phyloP scores from a whole-genome alignment of 768 basidiomycete genomes.

The Serendipita sp. region DNA sequence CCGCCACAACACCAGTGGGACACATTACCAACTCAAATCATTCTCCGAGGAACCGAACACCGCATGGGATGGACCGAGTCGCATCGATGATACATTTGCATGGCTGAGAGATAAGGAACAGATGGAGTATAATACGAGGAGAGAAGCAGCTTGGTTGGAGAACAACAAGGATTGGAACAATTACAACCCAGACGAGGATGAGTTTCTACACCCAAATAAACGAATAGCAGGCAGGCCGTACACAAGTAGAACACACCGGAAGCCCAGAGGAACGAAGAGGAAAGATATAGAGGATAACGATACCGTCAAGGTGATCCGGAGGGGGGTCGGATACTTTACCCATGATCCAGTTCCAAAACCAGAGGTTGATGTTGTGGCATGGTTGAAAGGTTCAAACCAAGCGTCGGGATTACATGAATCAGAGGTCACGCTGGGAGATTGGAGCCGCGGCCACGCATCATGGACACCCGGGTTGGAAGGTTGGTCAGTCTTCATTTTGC shows the following conservation, averaged over 20 bases:
- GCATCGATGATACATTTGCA: background rate
- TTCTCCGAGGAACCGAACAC: background rate
- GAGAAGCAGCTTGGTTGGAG: background rate
- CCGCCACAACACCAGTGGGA: background rate
- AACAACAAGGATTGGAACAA: constrained; percentile 1
- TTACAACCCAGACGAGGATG: constrained; percentile 5
- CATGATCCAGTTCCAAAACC: background rate
- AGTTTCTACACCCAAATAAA: background rate
- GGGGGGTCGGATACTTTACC: background rate
- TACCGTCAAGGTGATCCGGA: background rate
- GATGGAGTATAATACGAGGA: background rate
- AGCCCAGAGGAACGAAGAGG: background rate
- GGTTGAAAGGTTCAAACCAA: background rate
- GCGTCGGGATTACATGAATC: background rate
- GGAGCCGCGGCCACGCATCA: background rate
- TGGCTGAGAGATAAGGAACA: background rate
- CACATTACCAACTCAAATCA: background rate
- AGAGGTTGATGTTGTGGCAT: background rate
- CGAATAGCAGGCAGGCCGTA: background rate
- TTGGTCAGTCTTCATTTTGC: background rate
- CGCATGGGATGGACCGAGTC: background rate
- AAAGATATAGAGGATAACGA: background rate
- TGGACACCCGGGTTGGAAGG: background rate
- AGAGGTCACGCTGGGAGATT: background rate
- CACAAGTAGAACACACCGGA: background rate